Percentiles rank a stretch among this genome's conserved stretches.
Evolutionary conservation across 805 yeast genomes (phyloP).

Genomic region (Millerozyma miso): DNA sequence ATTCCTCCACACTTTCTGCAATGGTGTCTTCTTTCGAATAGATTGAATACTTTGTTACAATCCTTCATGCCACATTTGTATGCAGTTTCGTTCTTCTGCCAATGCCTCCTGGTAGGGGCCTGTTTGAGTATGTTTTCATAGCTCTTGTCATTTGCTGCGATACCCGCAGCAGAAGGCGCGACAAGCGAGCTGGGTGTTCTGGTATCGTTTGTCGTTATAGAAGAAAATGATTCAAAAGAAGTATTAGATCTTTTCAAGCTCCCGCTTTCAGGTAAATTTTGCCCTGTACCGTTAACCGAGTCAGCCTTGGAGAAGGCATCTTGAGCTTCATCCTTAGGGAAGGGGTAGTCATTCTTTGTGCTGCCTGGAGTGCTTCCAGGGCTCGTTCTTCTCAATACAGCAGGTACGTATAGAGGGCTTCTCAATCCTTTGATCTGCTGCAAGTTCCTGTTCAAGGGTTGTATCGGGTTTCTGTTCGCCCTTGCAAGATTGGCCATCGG

Average conservation of each 20-base stretch:
- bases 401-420: constrained; percentile 87
- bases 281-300: background rate
- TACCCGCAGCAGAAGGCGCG: constrained; percentile 6
- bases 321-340: background rate
- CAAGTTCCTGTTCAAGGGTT: constrained; percentile 29
- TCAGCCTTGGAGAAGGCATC: background rate
- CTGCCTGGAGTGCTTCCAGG: background rate
- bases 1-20: constrained; percentile 84
- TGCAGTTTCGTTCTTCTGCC: constrained; percentile 70
- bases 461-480: background rate
- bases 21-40: constrained; percentile 77
- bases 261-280: background rate
- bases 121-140: constrained; percentile 27
- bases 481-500: constrained; percentile 1
- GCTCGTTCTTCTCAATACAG: constrained; percentile 59
- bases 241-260: constrained; percentile 2
- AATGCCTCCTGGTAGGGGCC: constrained; percentile 58
- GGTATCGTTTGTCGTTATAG: constrained; percentile 18
- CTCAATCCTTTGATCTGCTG: constrained; percentile 77
- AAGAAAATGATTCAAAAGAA: constrained; percentile 30
- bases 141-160: constrained; percentile 13
- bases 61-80: constrained; percentile 50
- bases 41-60: constrained; percentile 68
- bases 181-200: constrained; percentile 7
- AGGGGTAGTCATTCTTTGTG: background rate